Evolutionary conservation across 768 basidiomycete genomes (phyloP).

Genomic region (Clavulina sp.): DNA sequence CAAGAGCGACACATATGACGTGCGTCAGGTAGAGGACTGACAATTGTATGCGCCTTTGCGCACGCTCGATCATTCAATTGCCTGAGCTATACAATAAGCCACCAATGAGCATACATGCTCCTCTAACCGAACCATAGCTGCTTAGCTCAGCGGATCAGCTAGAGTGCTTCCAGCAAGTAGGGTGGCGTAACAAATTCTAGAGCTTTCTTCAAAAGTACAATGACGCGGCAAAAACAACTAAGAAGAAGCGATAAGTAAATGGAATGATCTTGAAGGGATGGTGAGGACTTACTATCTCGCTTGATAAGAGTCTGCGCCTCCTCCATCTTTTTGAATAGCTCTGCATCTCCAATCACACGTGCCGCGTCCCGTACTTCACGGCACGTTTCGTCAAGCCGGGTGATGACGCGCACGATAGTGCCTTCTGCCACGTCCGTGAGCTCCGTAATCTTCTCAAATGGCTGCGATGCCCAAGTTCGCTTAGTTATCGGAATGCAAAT

Average conservation of each 20-base stretch:
- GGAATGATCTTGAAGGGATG: background rate
- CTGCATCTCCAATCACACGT: constrained; percentile 89
- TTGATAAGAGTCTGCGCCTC: constrained; percentile 87
- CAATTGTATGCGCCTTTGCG: too few species aligned
- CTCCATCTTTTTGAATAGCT: constrained; percentile 96
- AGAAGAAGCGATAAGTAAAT: background rate
- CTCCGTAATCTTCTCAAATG: constrained; percentile 84
- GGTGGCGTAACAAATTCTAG: too few species aligned
- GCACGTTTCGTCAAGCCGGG: constrained; percentile 90
- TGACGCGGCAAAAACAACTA: constrained; percentile 77
- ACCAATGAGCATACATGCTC: too few species aligned
- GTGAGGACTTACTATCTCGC: constrained; percentile 64
- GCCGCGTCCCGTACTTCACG: constrained; percentile 94
- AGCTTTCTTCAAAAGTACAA: constrained; percentile 84
- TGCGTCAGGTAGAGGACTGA: too few species aligned
- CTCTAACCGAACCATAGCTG: too few species aligned
- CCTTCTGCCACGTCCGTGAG: constrained; percentile 94
- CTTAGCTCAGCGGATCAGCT: too few species aligned
- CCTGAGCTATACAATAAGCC: too few species aligned
- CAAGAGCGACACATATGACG: too few species aligned
- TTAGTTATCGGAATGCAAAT: constrained; percentile 3
- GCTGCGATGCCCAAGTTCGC: constrained; percentile 29
- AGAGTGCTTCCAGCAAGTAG: too few species aligned
- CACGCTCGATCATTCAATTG: too few species aligned
- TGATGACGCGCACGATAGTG: constrained; percentile 92